phyloP scores from a whole-genome alignment of 2,329 filamentous ascomycete species.

The Cordyceps cicadae region DNA sequence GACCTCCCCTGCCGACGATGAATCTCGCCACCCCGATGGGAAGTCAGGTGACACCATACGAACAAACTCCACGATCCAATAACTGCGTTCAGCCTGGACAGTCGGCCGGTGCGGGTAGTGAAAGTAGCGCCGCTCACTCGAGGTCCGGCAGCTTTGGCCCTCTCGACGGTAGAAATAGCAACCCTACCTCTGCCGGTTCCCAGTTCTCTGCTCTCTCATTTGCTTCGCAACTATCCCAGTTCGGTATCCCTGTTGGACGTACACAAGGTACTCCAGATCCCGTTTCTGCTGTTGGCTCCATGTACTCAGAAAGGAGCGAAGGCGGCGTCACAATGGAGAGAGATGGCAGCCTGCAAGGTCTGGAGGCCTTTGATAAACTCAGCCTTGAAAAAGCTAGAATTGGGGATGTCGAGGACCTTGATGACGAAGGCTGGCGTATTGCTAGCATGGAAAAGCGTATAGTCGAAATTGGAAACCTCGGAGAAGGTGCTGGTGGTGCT shows the following conservation, averaged over 20 bases:
- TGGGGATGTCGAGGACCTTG: conserved; percentile 86
- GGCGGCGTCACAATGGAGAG: conserved; percentile 70
- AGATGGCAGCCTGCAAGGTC: conserved; percentile 69
- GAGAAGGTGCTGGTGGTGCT: conserved; percentile 90
- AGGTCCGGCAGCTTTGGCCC: conserved; percentile 77
- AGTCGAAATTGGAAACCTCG: conserved; percentile 77
- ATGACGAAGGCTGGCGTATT: conserved; percentile 91
- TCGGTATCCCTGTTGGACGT: conserved; percentile 57
- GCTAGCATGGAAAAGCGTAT: conserved; percentile 85
- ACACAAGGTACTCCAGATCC: conserved; percentile 70
- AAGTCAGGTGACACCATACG: conserved; percentile 63
- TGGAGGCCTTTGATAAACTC: conserved; percentile 72
- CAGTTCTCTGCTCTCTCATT: conserved; percentile 79
- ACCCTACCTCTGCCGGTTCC: conserved; percentile 79
- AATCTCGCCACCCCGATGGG: conserved; percentile 86
- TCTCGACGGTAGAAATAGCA: conserved; percentile 66
- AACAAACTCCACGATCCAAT: conserved; percentile 46
- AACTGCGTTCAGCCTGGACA: conserved; percentile 47
- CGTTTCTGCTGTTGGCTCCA: conserved; percentile 76
- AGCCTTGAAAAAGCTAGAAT: conserved; percentile 74
- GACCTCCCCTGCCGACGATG: conserved; percentile 63
- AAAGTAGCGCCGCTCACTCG: conserved; percentile 70
- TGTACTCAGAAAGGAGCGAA: conserved; percentile 75
- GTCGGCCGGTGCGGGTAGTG: conserved; percentile 69
- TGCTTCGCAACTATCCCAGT: conserved; percentile 60